These are phyloP conservation scores for Trichoderma endophyticum DNA, from an alignment of 2,329 filamentous ascomycete genomes.

Conservation along the genomic window DNA sequence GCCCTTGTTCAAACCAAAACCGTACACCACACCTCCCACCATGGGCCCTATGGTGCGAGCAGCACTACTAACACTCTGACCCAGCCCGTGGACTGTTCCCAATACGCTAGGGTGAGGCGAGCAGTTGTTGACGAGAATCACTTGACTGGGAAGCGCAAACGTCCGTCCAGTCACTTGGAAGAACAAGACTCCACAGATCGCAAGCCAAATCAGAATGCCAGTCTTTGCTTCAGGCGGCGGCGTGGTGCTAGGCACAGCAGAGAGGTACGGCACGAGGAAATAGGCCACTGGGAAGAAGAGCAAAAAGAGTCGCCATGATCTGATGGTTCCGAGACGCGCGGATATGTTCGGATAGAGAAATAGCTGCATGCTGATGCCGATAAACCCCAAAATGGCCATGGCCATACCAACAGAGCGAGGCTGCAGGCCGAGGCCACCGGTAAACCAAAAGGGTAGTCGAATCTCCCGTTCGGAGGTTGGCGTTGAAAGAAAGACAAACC, in stretches of 20 bases:
- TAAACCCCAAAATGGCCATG: slow-evolving; percentile 70
- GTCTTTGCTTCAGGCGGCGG: slow-evolving; percentile 50
- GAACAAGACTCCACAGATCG: slow-evolving; percentile 59
- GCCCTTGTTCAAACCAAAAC: slow-evolving; percentile 53
- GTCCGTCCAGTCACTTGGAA: slow-evolving; percentile 66
- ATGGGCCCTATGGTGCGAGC: slow-evolving; percentile 60
- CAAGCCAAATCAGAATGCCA: slow-evolving; percentile 60
- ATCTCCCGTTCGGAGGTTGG: slow-evolving; percentile 44
- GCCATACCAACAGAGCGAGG: slow-evolving; percentile 70
- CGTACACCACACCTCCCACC: slow-evolving; percentile 59
- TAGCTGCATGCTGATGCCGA: slow-evolving; percentile 64
- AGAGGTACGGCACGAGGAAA: slow-evolving; percentile 65
- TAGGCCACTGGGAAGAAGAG: slow-evolving; percentile 70
- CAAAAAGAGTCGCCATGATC: slow-evolving; percentile 65
- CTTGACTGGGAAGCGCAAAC: slow-evolving; percentile 51
- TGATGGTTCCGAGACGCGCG: slow-evolving; percentile 62
- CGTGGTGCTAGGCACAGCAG: slow-evolving; percentile 59
- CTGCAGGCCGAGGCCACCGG: slow-evolving; percentile 71
- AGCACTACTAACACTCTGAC: slow-evolving; percentile 57
- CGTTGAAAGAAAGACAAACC: slow-evolving; percentile 73
- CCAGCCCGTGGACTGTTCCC: slow-evolving; percentile 48
- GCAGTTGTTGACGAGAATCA: slow-evolving; percentile 48
- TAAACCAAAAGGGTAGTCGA: slow-evolving; percentile 59
- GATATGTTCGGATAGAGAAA: slow-evolving; percentile 68
- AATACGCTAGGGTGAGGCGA: slow-evolving; percentile 47